Evolutionary conservation across 1,284 basidiomycete genomes (phyloP), one percentile per base, ranked within the genome.

Genomic region (Moesziomyces sp.): DNA sequence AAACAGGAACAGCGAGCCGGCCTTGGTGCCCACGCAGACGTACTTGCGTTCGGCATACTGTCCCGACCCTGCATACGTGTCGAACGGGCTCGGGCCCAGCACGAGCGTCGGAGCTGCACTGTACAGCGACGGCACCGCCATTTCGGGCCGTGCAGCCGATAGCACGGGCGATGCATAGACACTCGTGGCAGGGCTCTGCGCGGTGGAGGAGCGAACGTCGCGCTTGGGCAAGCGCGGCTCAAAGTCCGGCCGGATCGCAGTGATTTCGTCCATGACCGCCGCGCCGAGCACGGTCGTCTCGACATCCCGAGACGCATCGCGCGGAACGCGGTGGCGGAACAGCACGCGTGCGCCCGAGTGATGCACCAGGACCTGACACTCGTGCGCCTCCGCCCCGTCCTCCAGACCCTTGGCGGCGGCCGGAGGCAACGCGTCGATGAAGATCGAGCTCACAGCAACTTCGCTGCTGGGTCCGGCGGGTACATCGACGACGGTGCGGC

Each of bases 1-100:
- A 50, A 80, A 83, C 1, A 80, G 63, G 48, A 80, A 71, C 16
- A 83, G 54, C 0, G 66, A 62, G 3, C 82, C 82, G 7, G 65
- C 52, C 49, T 60, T 70, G 19, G 82, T 83, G 47, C 82, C 82
- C 9, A 77, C 76, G 24, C 61, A 69, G 8, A 83, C 77, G 52
- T 67, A 83, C 55, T 77, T 76, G 52, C 68, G 74, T 52, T 83
- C 82, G 0, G 73, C 52, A 47, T 77, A 79, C 33, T 60, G 66
- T 5, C 69, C 60, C 5, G 56, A 52, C 18, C 58, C 65, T 3
- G 52, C 45, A 46, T 62, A 64, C 19, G 40, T 54, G 9, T 63
- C 57, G 26, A 63, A 73, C 0, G 66, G 59, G 18, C 52, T 58
- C 3, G 62, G 74, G 6, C 74, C 74, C 4, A 77, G 56, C 5